A percentile compares a stretch with the other conserved stretches of the same genome.
phyloP scores from a whole-genome alignment of 345 rosid genomes.

The Leavenworthia alabamica region DNA sequence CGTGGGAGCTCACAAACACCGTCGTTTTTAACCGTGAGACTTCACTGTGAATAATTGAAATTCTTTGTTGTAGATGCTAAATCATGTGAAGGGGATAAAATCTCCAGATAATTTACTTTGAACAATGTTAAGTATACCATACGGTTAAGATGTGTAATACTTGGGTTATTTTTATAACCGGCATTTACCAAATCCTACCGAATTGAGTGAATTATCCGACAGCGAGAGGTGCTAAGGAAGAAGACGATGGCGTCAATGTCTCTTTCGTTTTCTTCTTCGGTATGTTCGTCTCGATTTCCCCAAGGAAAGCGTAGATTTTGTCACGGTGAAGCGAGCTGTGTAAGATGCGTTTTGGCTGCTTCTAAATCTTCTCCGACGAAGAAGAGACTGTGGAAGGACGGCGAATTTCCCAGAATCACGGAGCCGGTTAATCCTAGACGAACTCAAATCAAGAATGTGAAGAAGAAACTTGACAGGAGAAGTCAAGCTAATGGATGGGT shows the following conservation, averaged over 20 bases:
- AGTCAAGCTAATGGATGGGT: slow-evolving; percentile 68
- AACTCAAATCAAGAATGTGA: slow-evolving; percentile 57
- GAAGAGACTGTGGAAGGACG: slow-evolving; percentile 70
- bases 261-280: slow-evolving; percentile 57
- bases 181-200: slow-evolving; percentile 14
- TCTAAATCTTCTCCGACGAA: slow-evolving; percentile 34
- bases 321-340: not conserved
- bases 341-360: slow-evolving; percentile 33
- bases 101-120: not conserved
- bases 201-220: slow-evolving; percentile 21
- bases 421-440: slow-evolving; percentile 34
- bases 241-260: slow-evolving; percentile 36
- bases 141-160: not conserved
- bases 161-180: not conserved
- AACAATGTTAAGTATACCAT: not conserved
- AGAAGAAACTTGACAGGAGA: slow-evolving; percentile 67
- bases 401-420: slow-evolving; percentile 66
- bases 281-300: slow-evolving; percentile 41
- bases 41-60: too few relatives aligned
- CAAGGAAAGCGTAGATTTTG: not conserved
- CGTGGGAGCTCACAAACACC: too few relatives aligned
- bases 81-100: too few relatives aligned
- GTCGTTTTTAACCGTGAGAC: too few relatives aligned
- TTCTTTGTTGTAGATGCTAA: too few relatives aligned
- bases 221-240: slow-evolving; percentile 7